Conservation (phyloP, 345 rosid species). For the Chamaenerion angustifolium region DNA sequence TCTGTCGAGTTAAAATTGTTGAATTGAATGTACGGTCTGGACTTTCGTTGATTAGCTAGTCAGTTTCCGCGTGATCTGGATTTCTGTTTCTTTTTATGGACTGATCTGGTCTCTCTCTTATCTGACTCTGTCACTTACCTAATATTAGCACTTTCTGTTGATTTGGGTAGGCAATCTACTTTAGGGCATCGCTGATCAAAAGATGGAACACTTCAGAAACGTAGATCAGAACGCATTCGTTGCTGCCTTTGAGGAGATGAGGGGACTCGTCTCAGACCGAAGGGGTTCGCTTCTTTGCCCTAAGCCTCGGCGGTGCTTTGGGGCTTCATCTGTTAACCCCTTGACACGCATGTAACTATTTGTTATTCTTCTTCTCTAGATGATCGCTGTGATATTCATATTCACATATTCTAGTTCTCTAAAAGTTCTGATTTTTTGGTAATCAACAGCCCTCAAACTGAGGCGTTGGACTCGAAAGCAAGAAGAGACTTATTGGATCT, state of each 20-base stretch:
- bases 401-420: background rate
- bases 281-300: slow-evolving; percentile 66
- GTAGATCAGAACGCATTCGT: slow-evolving; percentile 62
- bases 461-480: slow-evolving; percentile 44
- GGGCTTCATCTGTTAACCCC: slow-evolving; percentile 24
- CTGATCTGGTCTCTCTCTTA: slow-evolving; percentile 1
- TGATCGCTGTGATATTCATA: background rate
- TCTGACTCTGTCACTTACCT: background rate
- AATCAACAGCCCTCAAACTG: slow-evolving; percentile 42
- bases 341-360: slow-evolving; percentile 40
- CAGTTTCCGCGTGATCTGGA: slow-evolving; percentile 1
- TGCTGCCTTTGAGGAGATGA: slow-evolving; percentile 34
- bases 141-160: slow-evolving; percentile 2
- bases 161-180: slow-evolving; percentile 3
- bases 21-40: background rate
- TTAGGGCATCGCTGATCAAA: background rate
- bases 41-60: background rate
- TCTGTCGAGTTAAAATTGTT: too few species aligned
- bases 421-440: background rate
- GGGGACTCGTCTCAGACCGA: slow-evolving; percentile 29
- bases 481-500: slow-evolving; percentile 76
- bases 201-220: slow-evolving; percentile 56
- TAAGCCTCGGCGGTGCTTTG: slow-evolving; percentile 62
- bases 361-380: background rate
- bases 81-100: background rate